These are phyloP conservation scores for Forsythia suspensa DNA, from an alignment of 257 asterid genomes.

Conservation along the genomic window DNA sequence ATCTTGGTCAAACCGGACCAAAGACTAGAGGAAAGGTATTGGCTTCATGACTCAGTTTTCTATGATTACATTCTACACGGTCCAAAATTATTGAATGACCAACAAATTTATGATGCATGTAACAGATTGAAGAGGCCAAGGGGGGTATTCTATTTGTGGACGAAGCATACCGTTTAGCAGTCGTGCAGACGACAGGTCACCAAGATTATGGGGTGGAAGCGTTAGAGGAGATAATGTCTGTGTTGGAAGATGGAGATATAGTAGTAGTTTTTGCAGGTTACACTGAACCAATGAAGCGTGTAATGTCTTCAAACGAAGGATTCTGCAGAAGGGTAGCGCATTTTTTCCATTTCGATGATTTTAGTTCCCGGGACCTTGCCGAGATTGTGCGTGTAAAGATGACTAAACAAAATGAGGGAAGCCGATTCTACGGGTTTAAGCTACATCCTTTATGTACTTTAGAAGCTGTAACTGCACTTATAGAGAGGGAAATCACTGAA, in stretches of 20 bases:
- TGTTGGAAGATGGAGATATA: constrained; percentile 70
- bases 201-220: constrained; percentile 78
- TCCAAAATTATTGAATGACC: neutral
- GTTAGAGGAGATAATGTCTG: constrained; percentile 90
- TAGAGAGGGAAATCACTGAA: constrained; percentile 51
- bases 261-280: constrained; percentile 81
- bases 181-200: constrained; percentile 47
- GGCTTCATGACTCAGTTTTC: neutral
- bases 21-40: constrained; percentile 72
- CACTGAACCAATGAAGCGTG: constrained; percentile 84
- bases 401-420: constrained; percentile 52
- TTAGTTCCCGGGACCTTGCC: constrained; percentile 62
- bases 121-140: constrained; percentile 82
- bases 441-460: constrained; percentile 53
- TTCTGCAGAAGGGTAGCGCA: constrained; percentile 83
- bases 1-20: constrained; percentile 87
- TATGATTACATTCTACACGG: neutral
- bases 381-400: constrained; percentile 76
- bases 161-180: constrained; percentile 75
- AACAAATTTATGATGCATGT: neutral
- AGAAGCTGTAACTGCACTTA: constrained; percentile 46
- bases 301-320: constrained; percentile 74
- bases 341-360: constrained; percentile 68
- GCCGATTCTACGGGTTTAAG: constrained; percentile 64
- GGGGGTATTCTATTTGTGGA: constrained; percentile 85